Base-by-base conservation (phyloP, 768 basidiomycete species). In the Trametes coccinea region DNA sequence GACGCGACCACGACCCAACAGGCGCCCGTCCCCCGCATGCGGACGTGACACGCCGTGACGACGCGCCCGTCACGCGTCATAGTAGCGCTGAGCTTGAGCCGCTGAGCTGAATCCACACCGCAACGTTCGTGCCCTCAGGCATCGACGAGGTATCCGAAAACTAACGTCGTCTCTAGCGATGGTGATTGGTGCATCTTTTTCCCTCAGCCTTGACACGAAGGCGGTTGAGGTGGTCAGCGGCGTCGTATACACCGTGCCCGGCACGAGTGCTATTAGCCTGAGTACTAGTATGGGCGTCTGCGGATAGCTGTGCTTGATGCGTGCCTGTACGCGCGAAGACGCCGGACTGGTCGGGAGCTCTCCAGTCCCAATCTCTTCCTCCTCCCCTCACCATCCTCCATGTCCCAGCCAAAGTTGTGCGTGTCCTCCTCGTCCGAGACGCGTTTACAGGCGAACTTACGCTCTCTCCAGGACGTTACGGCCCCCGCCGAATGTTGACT, bases 401-500 rank as follows among this genome's bases (percentile, higher is more conserved):
- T 63, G 62, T 63, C 62, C 53, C 62, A 63, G 58, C 62, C 58
- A 43, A 63, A 63, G 62, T 56, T 63, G 62, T 63, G 14, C 47
- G 62, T 55, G 29, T 46, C 48, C 9, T 27, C 14, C 16, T 2
- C 40, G 10, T 10, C 29, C 4, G 31, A 27, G 1, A 10, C 9
- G 14, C 52, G 7, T 22, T 30, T 2, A 13, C 29, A n/a, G 10
- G 8, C 31, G 5, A 2, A 37, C 48, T 63, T 13, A 63, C 34
- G 3, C 6, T 14, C 1, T 9, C 40, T 46, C 27, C 64, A 93
- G 92, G 71, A 90, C 86, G 44, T 80, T 94, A 64, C 88, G 90
- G 62, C 90, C 92, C 8, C 92, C 92, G 49, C 92, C 92, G 45
- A 92, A 94, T 77, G 88, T 92, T 71, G 92, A 93, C 68, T 93